Conservation (phyloP, 306 rosid genomes). For the Malus orientalis region DNA sequence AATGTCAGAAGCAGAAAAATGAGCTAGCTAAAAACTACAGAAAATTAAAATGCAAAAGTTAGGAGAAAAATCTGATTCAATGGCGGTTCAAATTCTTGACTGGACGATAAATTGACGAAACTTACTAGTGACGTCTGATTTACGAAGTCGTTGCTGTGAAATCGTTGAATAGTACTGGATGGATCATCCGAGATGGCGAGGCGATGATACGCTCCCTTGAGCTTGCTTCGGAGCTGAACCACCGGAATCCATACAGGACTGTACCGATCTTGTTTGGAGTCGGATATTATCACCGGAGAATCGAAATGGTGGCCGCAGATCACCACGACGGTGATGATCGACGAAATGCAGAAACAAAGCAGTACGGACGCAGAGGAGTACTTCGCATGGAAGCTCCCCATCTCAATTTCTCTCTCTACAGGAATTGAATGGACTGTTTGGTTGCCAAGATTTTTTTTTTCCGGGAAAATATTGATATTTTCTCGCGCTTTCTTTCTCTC, state of each 20-base stretch:
- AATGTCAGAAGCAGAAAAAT: background rate
- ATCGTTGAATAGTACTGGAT: background rate
- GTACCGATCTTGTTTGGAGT: background rate
- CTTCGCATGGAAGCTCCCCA: background rate
- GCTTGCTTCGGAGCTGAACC: conserved; percentile 7
- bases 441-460: conserved; percentile 8
- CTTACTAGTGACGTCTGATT: conserved; percentile 10
- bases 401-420: background rate
- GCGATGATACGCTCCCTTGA: background rate
- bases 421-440: background rate
- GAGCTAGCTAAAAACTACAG: no score
- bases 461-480: background rate
- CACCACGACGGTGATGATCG: conserved; percentile 3
- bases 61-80: background rate
- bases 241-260: conserved; percentile 1
- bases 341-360: background rate
- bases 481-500: conserved; percentile 1
- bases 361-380: background rate
- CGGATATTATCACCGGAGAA: background rate
- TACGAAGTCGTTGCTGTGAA: background rate
- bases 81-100: background rate
- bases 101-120: background rate
- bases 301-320: background rate
- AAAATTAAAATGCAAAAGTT: background rate
- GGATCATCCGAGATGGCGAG: background rate